These are phyloP conservation scores for Blastocystis sp. DNA, from an alignment of 352 stramenopile genomes.

Conservation along the genomic window DNA sequence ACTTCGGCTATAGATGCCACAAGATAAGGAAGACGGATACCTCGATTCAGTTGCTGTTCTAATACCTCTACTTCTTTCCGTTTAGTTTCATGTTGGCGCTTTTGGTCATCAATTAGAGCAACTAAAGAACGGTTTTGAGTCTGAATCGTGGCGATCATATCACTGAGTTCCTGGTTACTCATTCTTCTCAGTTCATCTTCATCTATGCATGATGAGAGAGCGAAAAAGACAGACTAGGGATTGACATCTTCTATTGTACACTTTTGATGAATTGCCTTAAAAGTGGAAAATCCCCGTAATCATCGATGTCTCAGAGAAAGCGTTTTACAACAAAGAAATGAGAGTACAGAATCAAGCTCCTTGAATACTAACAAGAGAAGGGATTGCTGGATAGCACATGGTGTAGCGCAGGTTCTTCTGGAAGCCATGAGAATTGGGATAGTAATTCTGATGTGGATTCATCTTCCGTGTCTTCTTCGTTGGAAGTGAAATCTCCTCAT, in stretches of 20 bases:
- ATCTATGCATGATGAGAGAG: slow-evolving; percentile 4
- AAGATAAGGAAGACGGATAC: slow-evolving; percentile 59
- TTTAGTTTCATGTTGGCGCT: background rate
- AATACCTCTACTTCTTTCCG: slow-evolving; percentile 4
- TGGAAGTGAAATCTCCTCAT: slow-evolving; percentile 38
- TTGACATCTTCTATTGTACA: slow-evolving; percentile 8
- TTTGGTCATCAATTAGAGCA: slow-evolving; percentile 24
- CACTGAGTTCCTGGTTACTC: slow-evolving; percentile 46
- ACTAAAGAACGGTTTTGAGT: slow-evolving; percentile 49
- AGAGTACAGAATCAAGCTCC: background rate
- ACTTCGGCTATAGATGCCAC: slow-evolving; percentile 49
- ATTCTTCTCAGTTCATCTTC: slow-evolving; percentile 51
- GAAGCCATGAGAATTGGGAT: background rate
- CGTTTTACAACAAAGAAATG: slow-evolving; percentile 33
- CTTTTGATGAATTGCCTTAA: background rate
- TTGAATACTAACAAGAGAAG: slow-evolving; percentile 29
- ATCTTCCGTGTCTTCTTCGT: background rate
- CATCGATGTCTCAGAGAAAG: background rate
- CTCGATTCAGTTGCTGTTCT: slow-evolving; percentile 33
- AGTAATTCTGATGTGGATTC: slow-evolving; percentile 32
- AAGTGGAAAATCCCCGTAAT: background rate
- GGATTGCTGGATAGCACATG: background rate
- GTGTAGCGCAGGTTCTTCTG: slow-evolving; percentile 12
- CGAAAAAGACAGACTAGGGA: background rate
- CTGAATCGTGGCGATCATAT: slow-evolving; percentile 42